Base-by-base conservation (phyloP, 176 grass and related monocot species). In the Dendrocalamus sinicus region DNA sequence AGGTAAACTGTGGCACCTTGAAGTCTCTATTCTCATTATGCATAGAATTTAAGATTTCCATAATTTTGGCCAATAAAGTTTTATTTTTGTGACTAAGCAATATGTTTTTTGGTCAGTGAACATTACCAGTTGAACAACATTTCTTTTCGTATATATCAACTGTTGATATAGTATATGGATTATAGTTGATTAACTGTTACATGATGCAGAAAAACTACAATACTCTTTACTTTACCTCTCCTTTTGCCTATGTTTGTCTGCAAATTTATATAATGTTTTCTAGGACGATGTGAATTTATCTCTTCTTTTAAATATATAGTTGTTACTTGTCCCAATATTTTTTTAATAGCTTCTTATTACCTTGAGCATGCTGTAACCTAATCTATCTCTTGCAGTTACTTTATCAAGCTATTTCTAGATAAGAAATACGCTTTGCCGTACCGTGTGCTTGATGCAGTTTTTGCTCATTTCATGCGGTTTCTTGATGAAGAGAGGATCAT, bases 381-480 rank as follows among this genome's bases (percentile, higher is more conserved):
- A 12, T 54, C 0, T 9, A 5, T 88, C 50, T 77, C 19, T 84
- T 86, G 87, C 93, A 98, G 96, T 88, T 98, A 98, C 88, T 98
- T 98, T 83, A 92, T 98, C 77, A 95, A 98, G 69, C 81, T 98
- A 80, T 91, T 98, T 88, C 66, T 98, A 28, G 96, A 98, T 78
- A 98, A 98, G 90, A 98, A 98, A 84, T 98, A 98, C 86, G 91
- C 93, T 83, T 88, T 98, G 90, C 93, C 93, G 64, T 95, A 94
- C 43, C 84, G 88, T 8, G 93, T 89, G 9, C 88, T 98, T 58
- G 96, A 98, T 92, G 87, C 93, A 24, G 90, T 95, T 61, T 81
- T 94, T 84, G 93, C 90, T 26, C 96, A 98, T 86, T 96, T 98
- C 78, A 88, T 98, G 90, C 73, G 91, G 20, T 98, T 95, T 88